phyloP scores from a whole-genome alignment of 192 early-diverging fungal species.

The Podila clonocystis region DNA sequence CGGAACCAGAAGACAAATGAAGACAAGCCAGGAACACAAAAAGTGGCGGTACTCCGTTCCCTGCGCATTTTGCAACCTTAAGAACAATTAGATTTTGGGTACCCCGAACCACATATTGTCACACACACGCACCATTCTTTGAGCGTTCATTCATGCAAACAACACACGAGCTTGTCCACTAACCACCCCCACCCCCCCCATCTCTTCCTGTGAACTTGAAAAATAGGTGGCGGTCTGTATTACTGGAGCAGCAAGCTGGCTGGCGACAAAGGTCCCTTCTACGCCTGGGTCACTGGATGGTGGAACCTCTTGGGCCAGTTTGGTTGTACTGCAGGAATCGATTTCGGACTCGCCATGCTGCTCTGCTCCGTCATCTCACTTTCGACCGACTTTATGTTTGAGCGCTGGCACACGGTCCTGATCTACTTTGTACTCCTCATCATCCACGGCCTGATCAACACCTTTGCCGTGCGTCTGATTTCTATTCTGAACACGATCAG shows the following conservation, averaged over 20 bases:
- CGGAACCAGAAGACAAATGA: background rate
- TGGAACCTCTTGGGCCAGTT: constrained; percentile 64
- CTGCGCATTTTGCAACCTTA: background rate
- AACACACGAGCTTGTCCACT: too few species aligned
- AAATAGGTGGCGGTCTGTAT: constrained; percentile 13
- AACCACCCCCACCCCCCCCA: background rate
- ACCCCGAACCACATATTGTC: too few species aligned
- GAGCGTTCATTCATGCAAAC: too few species aligned
- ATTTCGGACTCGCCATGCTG: constrained; percentile 32
- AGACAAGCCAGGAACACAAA: background rate
- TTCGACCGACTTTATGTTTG: constrained; percentile 21
- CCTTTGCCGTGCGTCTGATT: constrained; percentile 46
- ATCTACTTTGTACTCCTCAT: constrained; percentile 55
- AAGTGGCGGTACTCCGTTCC: constrained; percentile 20
- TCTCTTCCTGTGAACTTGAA: background rate
- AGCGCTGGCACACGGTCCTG: constrained; percentile 48
- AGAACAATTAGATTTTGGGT: background rate
- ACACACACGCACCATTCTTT: too few species aligned
- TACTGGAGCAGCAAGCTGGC: constrained; percentile 40
- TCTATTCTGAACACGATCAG: constrained; percentile 50
- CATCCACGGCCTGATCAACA: constrained; percentile 39
- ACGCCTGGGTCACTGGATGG: constrained; percentile 61
- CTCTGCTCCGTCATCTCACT: constrained; percentile 52
- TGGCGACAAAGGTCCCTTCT: constrained; percentile 49
- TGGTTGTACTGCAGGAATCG: constrained; percentile 53